phyloP scores from a whole-genome alignment of 257 asterid genomes.

The Solanum arcanum region DNA sequence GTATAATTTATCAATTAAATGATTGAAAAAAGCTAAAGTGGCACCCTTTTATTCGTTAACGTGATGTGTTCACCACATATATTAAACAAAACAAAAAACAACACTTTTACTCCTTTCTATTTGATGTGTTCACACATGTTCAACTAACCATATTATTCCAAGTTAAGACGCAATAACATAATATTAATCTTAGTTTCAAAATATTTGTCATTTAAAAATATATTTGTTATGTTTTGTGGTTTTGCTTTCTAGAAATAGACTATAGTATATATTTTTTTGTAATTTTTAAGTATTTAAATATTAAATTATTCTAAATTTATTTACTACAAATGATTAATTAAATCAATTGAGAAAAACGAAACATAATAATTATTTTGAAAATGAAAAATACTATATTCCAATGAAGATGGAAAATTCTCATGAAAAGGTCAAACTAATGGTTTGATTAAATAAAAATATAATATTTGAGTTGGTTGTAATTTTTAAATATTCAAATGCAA shows the following conservation, averaged over 20 bases:
- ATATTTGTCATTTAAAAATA: too few species aligned
- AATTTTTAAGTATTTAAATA: too few species aligned
- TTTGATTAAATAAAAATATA: neutral
- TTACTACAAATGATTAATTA: neutral
- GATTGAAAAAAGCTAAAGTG: neutral
- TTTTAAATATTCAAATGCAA: neutral
- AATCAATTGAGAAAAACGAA: neutral
- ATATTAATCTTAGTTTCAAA: too few species aligned
- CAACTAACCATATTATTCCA: neutral
- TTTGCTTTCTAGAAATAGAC: neutral
- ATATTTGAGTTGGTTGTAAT: neutral
- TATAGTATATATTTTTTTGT: too few species aligned
- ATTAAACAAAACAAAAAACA: too few species aligned
- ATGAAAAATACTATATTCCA: neutral
- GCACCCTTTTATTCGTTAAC: neutral
- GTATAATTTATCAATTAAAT: neutral
- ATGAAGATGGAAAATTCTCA: neutral
- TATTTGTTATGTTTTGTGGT: neutral
- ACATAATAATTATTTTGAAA: neutral
- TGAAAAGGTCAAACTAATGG: neutral
- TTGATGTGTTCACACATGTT: neutral
- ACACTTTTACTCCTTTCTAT: neutral
- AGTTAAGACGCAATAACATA: neutral
- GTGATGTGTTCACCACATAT: neutral
- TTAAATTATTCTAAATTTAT: too few species aligned